A percentile compares a stretch with the other conserved stretches of the same genome.
Conservation (phyloP, 2,329 filamentous ascomycete genomes). For the Fusarium odoratissimum region DNA sequence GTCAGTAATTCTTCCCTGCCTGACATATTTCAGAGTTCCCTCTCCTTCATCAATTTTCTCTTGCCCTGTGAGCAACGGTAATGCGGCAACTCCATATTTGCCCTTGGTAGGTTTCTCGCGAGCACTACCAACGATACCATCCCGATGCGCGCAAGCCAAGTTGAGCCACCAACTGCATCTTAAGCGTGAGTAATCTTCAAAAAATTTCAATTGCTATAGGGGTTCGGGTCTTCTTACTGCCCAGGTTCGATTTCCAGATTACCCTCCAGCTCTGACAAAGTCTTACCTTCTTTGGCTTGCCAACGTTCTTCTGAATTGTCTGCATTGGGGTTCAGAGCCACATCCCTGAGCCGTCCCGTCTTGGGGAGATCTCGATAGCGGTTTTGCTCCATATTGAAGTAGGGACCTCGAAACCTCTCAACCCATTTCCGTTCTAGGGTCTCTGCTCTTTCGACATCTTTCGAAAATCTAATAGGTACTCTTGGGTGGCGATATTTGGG, state of each 20-base stretch:
- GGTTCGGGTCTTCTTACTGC: conserved; percentile 56
- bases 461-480: conserved; percentile 47
- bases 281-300: conserved; percentile 50
- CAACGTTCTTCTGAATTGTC: conserved; percentile 50
- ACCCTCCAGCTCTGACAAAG: conserved; percentile 55
- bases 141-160: conserved; percentile 65
- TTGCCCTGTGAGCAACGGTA: conserved; percentile 64
- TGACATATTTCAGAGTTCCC: conserved; percentile 56
- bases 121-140: conserved; percentile 63
- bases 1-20: conserved; percentile 56
- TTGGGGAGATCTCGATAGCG: conserved; percentile 52
- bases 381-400: conserved; percentile 59
- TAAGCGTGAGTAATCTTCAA: conserved; percentile 32
- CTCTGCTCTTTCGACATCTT: conserved; percentile 52
- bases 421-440: conserved; percentile 58
- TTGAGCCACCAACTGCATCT: conserved; percentile 68
- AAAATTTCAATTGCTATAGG: background rate
- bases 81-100: conserved; percentile 57
- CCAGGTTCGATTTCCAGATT: conserved; percentile 59
- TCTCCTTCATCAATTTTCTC: conserved; percentile 56
- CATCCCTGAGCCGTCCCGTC: conserved; percentile 55
- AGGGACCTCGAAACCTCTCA: conserved; percentile 57
- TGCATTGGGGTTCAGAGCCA: conserved; percentile 52
- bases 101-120: conserved; percentile 59
- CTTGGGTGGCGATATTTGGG: conserved; percentile 44